phyloP scores from a whole-genome alignment of 495 filamentous ascomycete genomes.

The Penicillium malachiteum region DNA sequence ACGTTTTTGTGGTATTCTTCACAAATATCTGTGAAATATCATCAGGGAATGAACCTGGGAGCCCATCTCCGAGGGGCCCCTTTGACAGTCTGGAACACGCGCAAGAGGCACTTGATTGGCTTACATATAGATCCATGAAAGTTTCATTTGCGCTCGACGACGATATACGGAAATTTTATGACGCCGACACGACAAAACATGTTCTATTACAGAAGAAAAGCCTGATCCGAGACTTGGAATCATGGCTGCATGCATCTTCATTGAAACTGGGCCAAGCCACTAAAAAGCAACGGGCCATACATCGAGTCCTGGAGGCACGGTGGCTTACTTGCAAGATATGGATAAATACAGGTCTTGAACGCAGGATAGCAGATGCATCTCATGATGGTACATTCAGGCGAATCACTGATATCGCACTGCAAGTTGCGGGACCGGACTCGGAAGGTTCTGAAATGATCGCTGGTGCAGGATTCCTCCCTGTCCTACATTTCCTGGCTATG shows the following conservation, averaged over 20 bases:
- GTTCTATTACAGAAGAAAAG: not conserved
- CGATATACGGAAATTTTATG: not conserved
- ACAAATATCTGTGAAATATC: not conserved
- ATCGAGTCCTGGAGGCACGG: not conserved
- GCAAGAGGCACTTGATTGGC: slow-evolving; percentile 3
- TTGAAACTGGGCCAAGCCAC: too few species aligned
- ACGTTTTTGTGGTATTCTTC: not conserved
- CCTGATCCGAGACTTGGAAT: not conserved
- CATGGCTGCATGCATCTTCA: not conserved
- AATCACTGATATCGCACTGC: not conserved
- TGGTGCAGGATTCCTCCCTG: not conserved
- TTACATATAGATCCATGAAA: not conserved
- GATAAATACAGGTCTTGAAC: not conserved
- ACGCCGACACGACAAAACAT: not conserved
- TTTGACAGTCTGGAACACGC: not conserved
- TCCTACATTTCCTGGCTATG: not conserved
- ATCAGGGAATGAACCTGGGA: not conserved
- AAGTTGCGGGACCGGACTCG: not conserved
- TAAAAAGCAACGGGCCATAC: not conserved
- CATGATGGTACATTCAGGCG: not conserved
- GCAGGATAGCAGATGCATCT: not conserved
- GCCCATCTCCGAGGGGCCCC: not conserved
- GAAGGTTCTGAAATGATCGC: not conserved
- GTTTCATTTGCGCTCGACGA: not conserved
- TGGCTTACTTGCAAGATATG: slow-evolving; percentile 1